These are phyloP conservation scores for Phytophthora pseudosyringae DNA, from an alignment of 352 stramenopile species.

Conservation along the genomic window DNA sequence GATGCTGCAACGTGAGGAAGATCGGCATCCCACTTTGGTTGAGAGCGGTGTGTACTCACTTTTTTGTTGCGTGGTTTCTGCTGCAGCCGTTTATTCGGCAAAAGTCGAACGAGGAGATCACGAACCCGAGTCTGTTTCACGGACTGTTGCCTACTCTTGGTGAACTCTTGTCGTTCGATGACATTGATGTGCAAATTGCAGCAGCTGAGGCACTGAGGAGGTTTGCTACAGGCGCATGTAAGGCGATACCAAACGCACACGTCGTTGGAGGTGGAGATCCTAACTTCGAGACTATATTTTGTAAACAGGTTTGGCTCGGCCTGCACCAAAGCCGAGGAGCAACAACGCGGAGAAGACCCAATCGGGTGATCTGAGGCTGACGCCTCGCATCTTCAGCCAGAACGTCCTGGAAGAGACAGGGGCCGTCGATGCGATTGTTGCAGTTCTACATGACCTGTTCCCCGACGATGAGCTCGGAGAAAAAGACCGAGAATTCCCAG, in stretches of 20 bases:
- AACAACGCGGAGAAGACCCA: constrained; percentile 43
- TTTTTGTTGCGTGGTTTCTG: constrained; percentile 5
- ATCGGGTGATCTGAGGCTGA: constrained; percentile 61
- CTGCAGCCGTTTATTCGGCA: constrained; percentile 71
- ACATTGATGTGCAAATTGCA: constrained; percentile 69
- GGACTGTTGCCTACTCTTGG: constrained; percentile 58
- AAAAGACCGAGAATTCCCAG: constrained; percentile 4
- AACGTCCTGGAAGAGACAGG: constrained; percentile 75
- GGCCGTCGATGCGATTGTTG: constrained; percentile 61
- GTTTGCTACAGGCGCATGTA: constrained; percentile 74
- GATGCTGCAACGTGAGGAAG: constrained; percentile 52
- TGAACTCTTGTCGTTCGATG: constrained; percentile 62
- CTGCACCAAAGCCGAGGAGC: constrained; percentile 29
- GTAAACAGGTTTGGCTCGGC: constrained; percentile 45
- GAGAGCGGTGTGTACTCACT: not conserved
- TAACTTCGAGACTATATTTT: not conserved
- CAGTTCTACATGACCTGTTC: constrained; percentile 75
- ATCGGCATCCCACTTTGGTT: not conserved
- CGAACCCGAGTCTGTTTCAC: constrained; percentile 58
- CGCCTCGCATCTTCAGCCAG: constrained; percentile 66
- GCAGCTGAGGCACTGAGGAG: constrained; percentile 58
- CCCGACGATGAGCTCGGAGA: constrained; percentile 49
- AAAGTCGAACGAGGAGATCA: constrained; percentile 85
- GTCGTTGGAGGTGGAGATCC: not conserved
- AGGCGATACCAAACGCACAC: constrained; percentile 7